These are phyloP conservation scores for Schrenkiella parvula DNA, from an alignment of 345 rosid species.

Conservation along the genomic window DNA sequence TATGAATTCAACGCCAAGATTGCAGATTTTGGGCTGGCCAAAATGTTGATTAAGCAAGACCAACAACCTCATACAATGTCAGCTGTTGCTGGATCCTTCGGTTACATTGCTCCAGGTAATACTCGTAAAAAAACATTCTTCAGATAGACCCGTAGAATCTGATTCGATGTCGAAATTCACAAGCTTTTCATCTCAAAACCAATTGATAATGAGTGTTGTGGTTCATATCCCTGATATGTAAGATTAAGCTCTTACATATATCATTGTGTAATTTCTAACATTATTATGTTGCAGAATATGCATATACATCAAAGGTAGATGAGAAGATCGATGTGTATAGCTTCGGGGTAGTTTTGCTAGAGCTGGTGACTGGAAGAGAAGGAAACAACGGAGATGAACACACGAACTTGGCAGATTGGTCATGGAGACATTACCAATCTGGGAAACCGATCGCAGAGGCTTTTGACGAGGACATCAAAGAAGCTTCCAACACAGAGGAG, in stretches of 20 bases:
- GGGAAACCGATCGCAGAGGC: constrained; percentile 44
- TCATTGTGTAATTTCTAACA: background rate
- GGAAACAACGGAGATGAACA: constrained; percentile 60
- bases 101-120: constrained; percentile 90
- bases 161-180: background rate
- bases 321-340: constrained; percentile 85
- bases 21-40: constrained; percentile 94
- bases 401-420: constrained; percentile 81
- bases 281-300: constrained; percentile 50
- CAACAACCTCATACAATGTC: constrained; percentile 77
- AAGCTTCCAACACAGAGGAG: constrained; percentile 42
- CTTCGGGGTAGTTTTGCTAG: constrained; percentile 88
- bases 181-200: background rate
- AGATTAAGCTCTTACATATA: background rate
- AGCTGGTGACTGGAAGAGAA: constrained; percentile 78
- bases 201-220: background rate
- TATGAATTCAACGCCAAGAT: constrained; percentile 67
- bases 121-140: background rate
- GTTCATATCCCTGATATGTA: background rate
- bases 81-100: constrained; percentile 81
- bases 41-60: constrained; percentile 48
- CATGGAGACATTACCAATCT: constrained; percentile 58
- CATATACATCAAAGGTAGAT: constrained; percentile 70
- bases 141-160: background rate
- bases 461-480: constrained; percentile 56